These are phyloP conservation scores for Komagataella populi DNA, from an alignment of 805 yeast genomes.

Conservation along the genomic window DNA sequence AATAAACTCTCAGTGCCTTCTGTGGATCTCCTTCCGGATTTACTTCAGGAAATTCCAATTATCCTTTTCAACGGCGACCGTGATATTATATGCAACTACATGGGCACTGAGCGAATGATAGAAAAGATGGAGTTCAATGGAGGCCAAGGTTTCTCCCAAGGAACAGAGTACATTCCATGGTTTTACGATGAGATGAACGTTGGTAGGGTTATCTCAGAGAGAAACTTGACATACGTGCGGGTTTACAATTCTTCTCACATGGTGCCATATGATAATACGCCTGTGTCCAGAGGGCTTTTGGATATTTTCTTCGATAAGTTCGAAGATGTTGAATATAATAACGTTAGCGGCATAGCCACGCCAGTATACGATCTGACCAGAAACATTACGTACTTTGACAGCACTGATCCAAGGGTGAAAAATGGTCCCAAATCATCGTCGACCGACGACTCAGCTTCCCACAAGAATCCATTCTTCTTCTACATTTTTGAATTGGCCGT, in stretches of 20 bases:
- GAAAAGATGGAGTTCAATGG: constrained; percentile 54
- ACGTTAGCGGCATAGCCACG: constrained; percentile 9
- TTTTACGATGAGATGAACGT: constrained; percentile 22
- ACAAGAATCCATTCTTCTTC: constrained; percentile 4
- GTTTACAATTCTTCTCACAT: constrained; percentile 77
- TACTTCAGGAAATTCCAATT: constrained; percentile 47
- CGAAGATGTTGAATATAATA: constrained; percentile 10
- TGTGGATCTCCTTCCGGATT: constrained; percentile 47
- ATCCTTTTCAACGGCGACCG: constrained; percentile 76
- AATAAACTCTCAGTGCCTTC: constrained; percentile 48
- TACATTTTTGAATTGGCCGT: constrained; percentile 12
- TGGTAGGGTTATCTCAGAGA: constrained; percentile 31
- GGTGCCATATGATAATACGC: constrained; percentile 81
- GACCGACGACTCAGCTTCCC: constrained; percentile 2
- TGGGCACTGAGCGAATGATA: constrained; percentile 62
- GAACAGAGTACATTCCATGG: constrained; percentile 22
- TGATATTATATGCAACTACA: constrained; percentile 78
- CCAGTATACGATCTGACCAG: constrained; percentile 13
- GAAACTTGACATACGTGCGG: constrained; percentile 65
- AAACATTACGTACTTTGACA: constrained; percentile 4
- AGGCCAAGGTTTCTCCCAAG: constrained; percentile 33
- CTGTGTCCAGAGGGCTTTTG: constrained; percentile 53
- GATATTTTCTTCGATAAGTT: constrained; percentile 30
- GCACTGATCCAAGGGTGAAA: constrained; percentile 1
- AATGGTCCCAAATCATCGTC: constrained; percentile 1